phyloP scores from a whole-genome alignment of 805 yeast species.

The Zygoascus bituminiphila region DNA sequence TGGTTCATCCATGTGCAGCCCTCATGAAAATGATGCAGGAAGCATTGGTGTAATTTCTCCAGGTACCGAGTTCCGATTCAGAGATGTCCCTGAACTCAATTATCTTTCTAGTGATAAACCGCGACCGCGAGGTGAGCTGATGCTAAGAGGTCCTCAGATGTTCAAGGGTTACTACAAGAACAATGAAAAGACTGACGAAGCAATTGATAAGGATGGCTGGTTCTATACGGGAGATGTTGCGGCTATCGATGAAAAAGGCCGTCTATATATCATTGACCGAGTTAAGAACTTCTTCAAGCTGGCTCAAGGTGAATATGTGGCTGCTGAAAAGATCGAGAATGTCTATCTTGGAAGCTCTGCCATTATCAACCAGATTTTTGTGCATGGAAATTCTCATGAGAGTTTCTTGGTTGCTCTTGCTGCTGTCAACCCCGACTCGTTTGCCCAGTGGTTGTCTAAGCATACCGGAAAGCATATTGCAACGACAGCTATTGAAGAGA shows the following conservation, averaged over 20 bases:
- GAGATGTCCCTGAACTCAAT: constrained; percentile 59
- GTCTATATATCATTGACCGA: constrained; percentile 57
- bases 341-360: constrained; percentile 47
- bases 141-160: constrained; percentile 57
- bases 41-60: constrained; percentile 53
- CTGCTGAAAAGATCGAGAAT: constrained; percentile 70
- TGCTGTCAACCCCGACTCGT: constrained; percentile 49
- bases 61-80: constrained; percentile 48
- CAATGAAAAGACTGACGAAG: constrained; percentile 44
- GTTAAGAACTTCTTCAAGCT: constrained; percentile 72
- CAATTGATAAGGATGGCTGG: constrained; percentile 53
- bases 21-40: constrained; percentile 42
- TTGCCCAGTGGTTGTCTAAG: constrained; percentile 26
- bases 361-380: constrained; percentile 44
- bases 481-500: constrained; percentile 22
- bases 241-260: constrained; percentile 41
- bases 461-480: constrained; percentile 26
- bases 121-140: constrained; percentile 50
- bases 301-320: constrained; percentile 60
- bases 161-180: constrained; percentile 50
- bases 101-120: constrained; percentile 37
- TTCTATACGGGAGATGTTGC: constrained; percentile 64
- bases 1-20: constrained; percentile 39
- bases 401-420: constrained; percentile 50
- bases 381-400: constrained; percentile 56